A percentile compares a stretch with the other conserved stretches of the same genome.
Evolutionary conservation across 495 filamentous ascomycete genomes (phyloP).

Genomic region (Aspergillus cristatus): DNA sequence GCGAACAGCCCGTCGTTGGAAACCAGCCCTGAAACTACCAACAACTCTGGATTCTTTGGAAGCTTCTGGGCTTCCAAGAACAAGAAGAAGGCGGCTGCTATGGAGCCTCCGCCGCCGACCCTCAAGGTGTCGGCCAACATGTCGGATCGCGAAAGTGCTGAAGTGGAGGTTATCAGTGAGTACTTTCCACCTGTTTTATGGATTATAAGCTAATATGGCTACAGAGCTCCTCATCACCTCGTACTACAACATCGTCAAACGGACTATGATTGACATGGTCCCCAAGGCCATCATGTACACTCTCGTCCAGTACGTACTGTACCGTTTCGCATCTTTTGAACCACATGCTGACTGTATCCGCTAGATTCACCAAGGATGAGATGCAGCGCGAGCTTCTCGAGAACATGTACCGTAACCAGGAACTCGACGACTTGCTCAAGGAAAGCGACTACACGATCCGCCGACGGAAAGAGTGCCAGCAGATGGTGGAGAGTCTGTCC

Average conservation of each 20-base stretch:
- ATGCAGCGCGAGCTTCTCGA: constrained; percentile 99
- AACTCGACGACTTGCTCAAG: constrained; percentile 89
- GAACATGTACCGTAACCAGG: constrained; percentile 86
- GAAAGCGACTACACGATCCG: constrained; percentile 96
- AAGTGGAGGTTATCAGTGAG: constrained; percentile 98
- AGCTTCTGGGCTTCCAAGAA: constrained; percentile 97
- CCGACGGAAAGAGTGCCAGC: constrained; percentile 94
- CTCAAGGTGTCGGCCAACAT: constrained; percentile 90
- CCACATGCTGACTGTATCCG: constrained; percentile 6
- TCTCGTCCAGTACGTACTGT: constrained; percentile 79
- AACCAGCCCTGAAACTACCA: constrained; percentile 43
- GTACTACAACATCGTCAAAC: constrained; percentile 95
- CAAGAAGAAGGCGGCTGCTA: constrained; percentile 99
- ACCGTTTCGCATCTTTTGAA: too few species aligned
- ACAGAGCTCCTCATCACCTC: constrained; percentile 88
- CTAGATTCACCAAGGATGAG: constrained; percentile 87
- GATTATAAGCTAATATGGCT: constrained; percentile 2
- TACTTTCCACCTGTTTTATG: constrained; percentile 7
- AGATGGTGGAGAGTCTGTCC: constrained; percentile 91
- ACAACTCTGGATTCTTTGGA: constrained; percentile 79
- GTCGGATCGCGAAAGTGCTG: constrained; percentile 83
- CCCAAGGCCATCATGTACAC: constrained; percentile 99
- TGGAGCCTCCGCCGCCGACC: constrained; percentile 88
- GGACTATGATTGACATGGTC: constrained; percentile 99
- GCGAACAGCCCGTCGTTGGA: constrained; percentile 60